These are phyloP conservation scores for Closterium sp. DNA, from an alignment of 139 green algal species.

Conservation along the genomic window DNA sequence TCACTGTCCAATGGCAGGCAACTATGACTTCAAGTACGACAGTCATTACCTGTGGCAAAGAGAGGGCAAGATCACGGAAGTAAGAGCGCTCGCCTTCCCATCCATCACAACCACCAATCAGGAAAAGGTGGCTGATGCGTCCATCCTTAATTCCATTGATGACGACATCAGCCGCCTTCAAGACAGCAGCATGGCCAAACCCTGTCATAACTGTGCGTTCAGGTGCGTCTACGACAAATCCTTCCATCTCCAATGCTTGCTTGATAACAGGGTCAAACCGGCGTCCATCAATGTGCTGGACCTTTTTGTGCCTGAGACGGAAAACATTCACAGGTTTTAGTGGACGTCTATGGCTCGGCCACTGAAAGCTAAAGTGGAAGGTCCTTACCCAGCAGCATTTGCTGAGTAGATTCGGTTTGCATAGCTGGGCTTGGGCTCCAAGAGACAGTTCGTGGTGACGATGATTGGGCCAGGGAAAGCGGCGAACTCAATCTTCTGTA, in stretches of 20 bases:
- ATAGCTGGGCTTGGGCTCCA: conserved; percentile 63
- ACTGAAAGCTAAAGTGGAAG: not conserved
- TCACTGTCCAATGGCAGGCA: not conserved
- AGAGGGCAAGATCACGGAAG: conserved; percentile 12
- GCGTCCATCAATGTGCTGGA: not conserved
- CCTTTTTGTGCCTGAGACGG: conserved; percentile 6
- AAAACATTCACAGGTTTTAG: not conserved
- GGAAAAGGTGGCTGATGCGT: conserved; percentile 60
- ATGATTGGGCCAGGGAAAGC: conserved; percentile 62
- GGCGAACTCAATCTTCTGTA: conserved; percentile 70
- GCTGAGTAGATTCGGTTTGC: conserved; percentile 68
- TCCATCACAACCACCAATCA: conserved; percentile 66
- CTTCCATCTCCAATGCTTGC: not conserved
- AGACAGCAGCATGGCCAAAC: conserved; percentile 50
- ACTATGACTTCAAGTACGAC: not conserved
- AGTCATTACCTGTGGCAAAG: conserved; percentile 8
- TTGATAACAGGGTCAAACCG: not conserved
- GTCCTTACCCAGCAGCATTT: conserved; percentile 17
- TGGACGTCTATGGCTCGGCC: not conserved
- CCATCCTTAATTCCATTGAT: conserved; percentile 54
- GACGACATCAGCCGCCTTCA: conserved; percentile 55
- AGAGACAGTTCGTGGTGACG: conserved; percentile 76
- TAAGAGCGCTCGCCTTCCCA: conserved; percentile 58
- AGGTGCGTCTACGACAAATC: not conserved
- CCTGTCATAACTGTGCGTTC: conserved; percentile 24